phyloP scores from a whole-genome alignment of 805 yeast genomes.

The Cyberlindnera americana region DNA sequence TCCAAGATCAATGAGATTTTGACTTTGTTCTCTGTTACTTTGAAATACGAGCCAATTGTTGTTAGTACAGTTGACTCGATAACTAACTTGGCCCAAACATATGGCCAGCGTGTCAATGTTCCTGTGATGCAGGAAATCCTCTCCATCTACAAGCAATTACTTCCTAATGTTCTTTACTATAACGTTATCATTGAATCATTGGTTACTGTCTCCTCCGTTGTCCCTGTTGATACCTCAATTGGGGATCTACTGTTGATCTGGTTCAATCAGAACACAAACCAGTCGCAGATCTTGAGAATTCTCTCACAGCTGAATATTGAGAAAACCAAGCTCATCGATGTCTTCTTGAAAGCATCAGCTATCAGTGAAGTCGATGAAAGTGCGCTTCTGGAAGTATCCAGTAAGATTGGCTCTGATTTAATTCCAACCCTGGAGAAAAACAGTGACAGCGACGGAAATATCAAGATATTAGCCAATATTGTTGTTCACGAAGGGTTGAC shows the following conservation, averaged over 20 bases:
- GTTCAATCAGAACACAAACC: slow-evolving; percentile 19
- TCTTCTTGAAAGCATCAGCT: slow-evolving; percentile 22
- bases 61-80: slow-evolving; percentile 30
- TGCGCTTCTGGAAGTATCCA: slow-evolving; percentile 24
- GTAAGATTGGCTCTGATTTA: slow-evolving; percentile 25
- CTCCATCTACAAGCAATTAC: slow-evolving; percentile 12
- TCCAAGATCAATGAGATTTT: slow-evolving; percentile 27
- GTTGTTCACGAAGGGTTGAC: slow-evolving; percentile 23
- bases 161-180: slow-evolving; percentile 12
- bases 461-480: slow-evolving; percentile 25
- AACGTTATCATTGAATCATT: slow-evolving; percentile 23
- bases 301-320: slow-evolving; percentile 22
- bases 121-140: slow-evolving; percentile 14
- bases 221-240: slow-evolving; percentile 20
- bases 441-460: slow-evolving; percentile 18
- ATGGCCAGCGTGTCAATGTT: slow-evolving; percentile 12
- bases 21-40: slow-evolving; percentile 29
- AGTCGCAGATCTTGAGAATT: slow-evolving; percentile 24
- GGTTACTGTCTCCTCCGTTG: slow-evolving; percentile 18
- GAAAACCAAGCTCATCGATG: slow-evolving; percentile 13
- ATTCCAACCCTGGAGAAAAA: slow-evolving; percentile 25
- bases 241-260: slow-evolving; percentile 18
- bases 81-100: slow-evolving; percentile 21
- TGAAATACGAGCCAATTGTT: slow-evolving; percentile 35
- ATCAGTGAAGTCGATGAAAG: slow-evolving; percentile 27